Base-by-base conservation (phyloP, 345 rosid genomes). In the Luvunga scandens region DNA sequence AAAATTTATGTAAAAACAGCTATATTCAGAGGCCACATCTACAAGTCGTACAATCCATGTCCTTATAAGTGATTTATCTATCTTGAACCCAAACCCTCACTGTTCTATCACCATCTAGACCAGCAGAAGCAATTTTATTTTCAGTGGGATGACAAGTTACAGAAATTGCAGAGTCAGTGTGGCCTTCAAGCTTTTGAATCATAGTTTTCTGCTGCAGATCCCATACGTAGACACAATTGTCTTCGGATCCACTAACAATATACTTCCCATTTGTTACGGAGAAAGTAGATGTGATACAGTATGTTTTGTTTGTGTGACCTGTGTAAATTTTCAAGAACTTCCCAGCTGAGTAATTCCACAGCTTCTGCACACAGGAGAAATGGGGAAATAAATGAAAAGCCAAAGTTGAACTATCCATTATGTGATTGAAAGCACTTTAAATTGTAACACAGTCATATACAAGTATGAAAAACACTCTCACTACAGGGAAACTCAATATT, bases 211-310 rank as follows among this genome's bases (percentile, higher is more conserved):
- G 89, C 81, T 96, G 99, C 63, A 96, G 91, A 89, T 96, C 97
- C 99, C 99, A 96, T 28, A 96, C 65, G 83, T 93, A 96, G 36
- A 96, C 90, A 73, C 97, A 92, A 14, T 87, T 87, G 66, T 94
- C 99, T 79, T 96, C 99, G 7, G 99, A 96, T 48, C 98, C 99
- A 31, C 99, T 94, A 21, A 96, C 98, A 45, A 96, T 96, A 76
- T 89, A 96, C 74, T 94, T 96, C 60, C 98, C 99, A 38, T 88
- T 91, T 8, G 98, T 96, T 59, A 96, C 99, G 0, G 99, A 92
- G 85, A 96, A 96, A n/a, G 99, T 94, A 1, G 99, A 84, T 70
- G 93, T 92, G 75, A 92, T 81, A 78, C 98, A 96, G 83, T 90
- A 96, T 7, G 71, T 86, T 75, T 61, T 91, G 86, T 96, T 96